Evolutionary conservation across 179 eudicot species (phyloP), one percentile per base, ranked within the genome.

Genomic region (Beta corolliflora): DNA sequence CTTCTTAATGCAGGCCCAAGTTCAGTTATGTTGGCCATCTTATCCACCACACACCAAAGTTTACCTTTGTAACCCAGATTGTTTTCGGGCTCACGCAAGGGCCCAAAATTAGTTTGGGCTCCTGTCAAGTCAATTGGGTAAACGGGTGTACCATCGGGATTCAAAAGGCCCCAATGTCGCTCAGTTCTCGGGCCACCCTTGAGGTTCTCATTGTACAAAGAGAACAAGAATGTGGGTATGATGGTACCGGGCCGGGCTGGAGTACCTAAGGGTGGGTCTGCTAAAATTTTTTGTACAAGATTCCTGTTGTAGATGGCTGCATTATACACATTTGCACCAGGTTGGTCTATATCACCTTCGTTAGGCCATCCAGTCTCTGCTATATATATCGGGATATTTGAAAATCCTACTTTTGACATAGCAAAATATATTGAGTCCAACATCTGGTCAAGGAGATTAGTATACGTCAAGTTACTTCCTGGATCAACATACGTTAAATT

Each of bases 311-410:
- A 94, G 16, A 84, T 90, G 9, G 98, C 98, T 56, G 98, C 93
- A 69, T 93, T 93, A 82, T 88, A 79, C 12, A 81, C 73, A 78
- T 89, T 93, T 0, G 98, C 97, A 5, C 98, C 97, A 0, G 81
- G 81, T 78, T 93, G 86, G 77, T 90, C 96, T 3, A 91, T 79
- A 55, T 88, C 97, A 7, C 98, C 98, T 1, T 56, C 78, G 68
- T 89, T 90, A 23, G 98, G 98, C 97, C 98, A 94, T 0, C 98
- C 98, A 12, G 98, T 94, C 75, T 92, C 97, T 0, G 93, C 60
- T 78, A 94, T 90, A 0, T 86, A 91, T 18, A 93, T 67, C 31
- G 74, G 73, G 52, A 94, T 71, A 48, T 83, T 64, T 0, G 88
- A 55, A 41, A 83, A 91, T 9, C 97, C 98, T 29, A 91, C 59